These are phyloP conservation scores for Scolecobasidium constrictum DNA, from an alignment of 2,329 filamentous ascomycete genomes.

Conservation along the genomic window DNA sequence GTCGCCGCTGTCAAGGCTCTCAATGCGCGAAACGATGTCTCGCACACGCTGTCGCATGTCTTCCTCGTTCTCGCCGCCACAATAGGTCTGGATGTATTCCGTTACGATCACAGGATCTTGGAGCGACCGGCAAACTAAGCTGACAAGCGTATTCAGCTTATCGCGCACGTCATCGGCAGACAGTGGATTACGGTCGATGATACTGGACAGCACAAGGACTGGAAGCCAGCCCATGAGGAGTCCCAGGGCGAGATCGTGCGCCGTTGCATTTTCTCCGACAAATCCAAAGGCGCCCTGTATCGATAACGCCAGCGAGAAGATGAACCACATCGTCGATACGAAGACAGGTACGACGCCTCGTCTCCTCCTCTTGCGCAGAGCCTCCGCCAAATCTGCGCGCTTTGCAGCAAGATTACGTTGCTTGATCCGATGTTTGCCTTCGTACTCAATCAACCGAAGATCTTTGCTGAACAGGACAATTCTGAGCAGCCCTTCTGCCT, in stretches of 20 bases:
- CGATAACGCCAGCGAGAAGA: conserved; percentile 9
- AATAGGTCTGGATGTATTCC: not conserved
- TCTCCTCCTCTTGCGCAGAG: conserved; percentile 2
- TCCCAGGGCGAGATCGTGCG: conserved; percentile 10
- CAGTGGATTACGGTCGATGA: conserved; percentile 11
- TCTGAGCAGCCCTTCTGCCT: conserved; percentile 10
- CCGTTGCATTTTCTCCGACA: conserved; percentile 9
- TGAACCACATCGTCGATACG: conserved; percentile 11
- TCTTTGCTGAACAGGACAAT: conserved; percentile 11
- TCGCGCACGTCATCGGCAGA: conserved; percentile 7
- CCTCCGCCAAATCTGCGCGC: conserved; percentile 5
- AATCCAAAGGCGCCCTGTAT: conserved; percentile 9
- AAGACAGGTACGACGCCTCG: conserved; percentile 11
- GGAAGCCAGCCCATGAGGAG: conserved; percentile 9
- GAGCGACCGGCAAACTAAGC: conserved; percentile 8
- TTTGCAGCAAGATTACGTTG: not conserved
- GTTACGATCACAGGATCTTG: conserved; percentile 2
- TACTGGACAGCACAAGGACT: conserved; percentile 9
- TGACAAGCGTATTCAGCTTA: conserved; percentile 10
- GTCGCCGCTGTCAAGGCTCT: not conserved
- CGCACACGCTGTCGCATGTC: conserved; percentile 7
- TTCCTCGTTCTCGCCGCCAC: not conserved
- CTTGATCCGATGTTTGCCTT: not conserved
- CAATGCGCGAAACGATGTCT: not conserved
- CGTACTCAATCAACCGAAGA: conserved; percentile 1